phyloP scores from a whole-genome alignment of 2,329 filamentous ascomycete genomes.

The Talaromyces pinophilus region DNA sequence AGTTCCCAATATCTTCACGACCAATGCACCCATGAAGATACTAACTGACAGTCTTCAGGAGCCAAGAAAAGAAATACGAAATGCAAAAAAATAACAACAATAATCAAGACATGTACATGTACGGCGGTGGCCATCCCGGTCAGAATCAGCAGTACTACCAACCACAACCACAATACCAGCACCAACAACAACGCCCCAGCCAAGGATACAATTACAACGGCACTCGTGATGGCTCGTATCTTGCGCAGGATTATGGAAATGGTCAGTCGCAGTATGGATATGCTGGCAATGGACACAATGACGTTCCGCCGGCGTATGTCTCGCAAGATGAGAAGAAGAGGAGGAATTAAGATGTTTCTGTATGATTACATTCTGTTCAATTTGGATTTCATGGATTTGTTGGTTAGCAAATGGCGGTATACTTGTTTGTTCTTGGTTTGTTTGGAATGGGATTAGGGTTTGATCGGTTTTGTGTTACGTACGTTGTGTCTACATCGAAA shows the following conservation, averaged over 20 bases:
- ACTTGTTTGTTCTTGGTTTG: background rate
- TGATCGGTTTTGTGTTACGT: background rate
- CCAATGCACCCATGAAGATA: background rate
- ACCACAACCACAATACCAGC: constrained; percentile 3
- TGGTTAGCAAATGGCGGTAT: background rate
- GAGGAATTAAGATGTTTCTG: background rate
- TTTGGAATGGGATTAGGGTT: constrained; percentile 8
- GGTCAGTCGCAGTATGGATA: background rate
- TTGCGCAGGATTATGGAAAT: background rate
- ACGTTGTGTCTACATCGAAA: background rate
- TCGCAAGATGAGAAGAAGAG: constrained; percentile 1
- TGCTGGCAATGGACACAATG: background rate
- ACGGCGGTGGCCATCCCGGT: background rate
- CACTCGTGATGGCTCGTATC: background rate
- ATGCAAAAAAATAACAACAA: background rate
- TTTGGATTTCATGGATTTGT: background rate
- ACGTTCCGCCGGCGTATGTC: constrained; percentile 5
- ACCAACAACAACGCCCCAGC: background rate
- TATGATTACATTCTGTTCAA: background rate
- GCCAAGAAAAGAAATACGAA: constrained; percentile 8
- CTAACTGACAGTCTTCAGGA: background rate
- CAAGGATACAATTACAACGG: background rate
- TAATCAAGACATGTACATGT: background rate
- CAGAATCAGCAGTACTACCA: constrained; percentile 5
- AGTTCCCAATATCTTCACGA: background rate